These are phyloP conservation scores for Colletotrichum plurivorum DNA, from an alignment of 2,329 filamentous ascomycete species.

Conservation along the genomic window DNA sequence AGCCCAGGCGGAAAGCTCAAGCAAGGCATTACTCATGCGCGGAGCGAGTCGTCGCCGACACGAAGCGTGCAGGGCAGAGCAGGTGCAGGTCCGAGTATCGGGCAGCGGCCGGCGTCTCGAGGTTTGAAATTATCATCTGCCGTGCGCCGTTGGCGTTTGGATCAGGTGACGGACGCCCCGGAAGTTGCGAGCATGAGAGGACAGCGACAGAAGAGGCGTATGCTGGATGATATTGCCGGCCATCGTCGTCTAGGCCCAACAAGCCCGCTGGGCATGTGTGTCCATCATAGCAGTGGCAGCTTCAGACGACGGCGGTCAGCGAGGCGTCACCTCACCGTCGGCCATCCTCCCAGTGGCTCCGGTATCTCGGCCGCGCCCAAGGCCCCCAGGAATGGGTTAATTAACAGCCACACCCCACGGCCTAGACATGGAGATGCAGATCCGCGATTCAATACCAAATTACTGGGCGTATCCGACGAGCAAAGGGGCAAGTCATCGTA, in stretches of 20 bases:
- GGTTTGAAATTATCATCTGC: constrained; percentile 27
- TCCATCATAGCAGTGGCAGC: constrained; percentile 3
- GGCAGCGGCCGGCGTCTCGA: constrained; percentile 30
- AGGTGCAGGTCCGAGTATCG: constrained; percentile 33
- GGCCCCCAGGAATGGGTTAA: constrained; percentile 24
- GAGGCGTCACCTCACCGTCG: constrained; percentile 21
- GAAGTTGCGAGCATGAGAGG: constrained; percentile 7
- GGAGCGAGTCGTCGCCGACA: constrained; percentile 18
- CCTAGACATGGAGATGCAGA: constrained; percentile 18
- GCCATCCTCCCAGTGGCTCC: constrained; percentile 31
- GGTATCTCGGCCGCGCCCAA: constrained; percentile 22
- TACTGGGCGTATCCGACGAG: constrained; percentile 5
- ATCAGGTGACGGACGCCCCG: constrained; percentile 29
- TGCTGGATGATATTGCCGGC: constrained; percentile 13
- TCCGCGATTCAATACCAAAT: constrained; percentile 16
- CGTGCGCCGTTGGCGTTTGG: constrained; percentile 37
- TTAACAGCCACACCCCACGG: constrained; percentile 29
- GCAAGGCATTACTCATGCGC: constrained; percentile 34
- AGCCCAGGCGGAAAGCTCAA: constrained; percentile 11
- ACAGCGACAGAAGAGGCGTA: background rate
- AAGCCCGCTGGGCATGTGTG: background rate
- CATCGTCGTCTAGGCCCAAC: constrained; percentile 19
- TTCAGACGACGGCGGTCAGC: constrained; percentile 25
- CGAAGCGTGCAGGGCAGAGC: constrained; percentile 20
- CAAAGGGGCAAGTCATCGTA: background rate